Base-by-base conservation (phyloP, 768 basidiomycete species). In the Boletus bicolor region DNA sequence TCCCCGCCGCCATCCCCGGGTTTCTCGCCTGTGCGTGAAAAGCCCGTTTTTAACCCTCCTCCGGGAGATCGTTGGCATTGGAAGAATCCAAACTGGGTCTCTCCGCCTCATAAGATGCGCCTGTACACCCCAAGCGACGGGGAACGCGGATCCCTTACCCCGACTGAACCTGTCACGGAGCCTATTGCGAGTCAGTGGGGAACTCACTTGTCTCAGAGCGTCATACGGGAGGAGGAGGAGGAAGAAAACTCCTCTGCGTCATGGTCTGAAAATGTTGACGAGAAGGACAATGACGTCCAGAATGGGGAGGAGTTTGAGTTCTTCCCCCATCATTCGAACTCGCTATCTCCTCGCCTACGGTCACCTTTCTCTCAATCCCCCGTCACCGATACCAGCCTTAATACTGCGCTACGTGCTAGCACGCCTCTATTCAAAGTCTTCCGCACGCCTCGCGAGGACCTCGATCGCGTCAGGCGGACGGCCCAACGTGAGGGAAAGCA, bases 361-460 rank as follows among this genome's bases (percentile, higher is more conserved):
- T 64, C 66, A 6, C 51, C 71, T 12, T 57, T 62, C 56, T 68
- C 69, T 46, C 64, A 68, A 38, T 54, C 69, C 9, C 57, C 56
- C 7, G 51, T 61, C 54, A 59, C 60, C 32, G 70, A 72, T 10
- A 43, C 63, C 39, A 68, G 57, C 44, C 61, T 71, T 14, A 54
- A 62, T 32, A 61, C 66, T 32, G 68, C 56, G 9, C 59, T 71
- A 21, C 66, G 61, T 34, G 63, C 56, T 12, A 72, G 72, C 37
- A 73, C 72, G 6, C 70, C 70, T 32, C 47, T 73, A 12, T 73
- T 72, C 57, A 70, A 69, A 30, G 66, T 73, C 11, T 71, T 73
- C 43, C 60, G 72, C 12, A 71, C 69, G 4, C 70, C 72, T 19
- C 49, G 60, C 11, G 57, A 62, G 49, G 72, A 72, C 28, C 55